Evolutionary conservation across 441 rosid genomes (phyloP).

Genomic region (Hura crepitans): DNA sequence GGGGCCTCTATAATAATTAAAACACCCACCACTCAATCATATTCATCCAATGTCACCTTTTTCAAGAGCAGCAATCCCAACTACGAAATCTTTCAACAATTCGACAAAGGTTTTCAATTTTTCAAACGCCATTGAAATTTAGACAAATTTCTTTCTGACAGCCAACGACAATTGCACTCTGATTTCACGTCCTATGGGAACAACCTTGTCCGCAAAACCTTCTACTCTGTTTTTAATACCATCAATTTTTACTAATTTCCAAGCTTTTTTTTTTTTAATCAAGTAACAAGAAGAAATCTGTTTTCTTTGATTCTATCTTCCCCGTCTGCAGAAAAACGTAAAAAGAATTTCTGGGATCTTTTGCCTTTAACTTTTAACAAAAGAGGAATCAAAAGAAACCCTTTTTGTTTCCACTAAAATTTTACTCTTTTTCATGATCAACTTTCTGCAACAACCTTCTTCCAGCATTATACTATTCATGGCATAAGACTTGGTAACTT

Average conservation of each 20-base stretch:
- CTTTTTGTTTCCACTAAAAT: constrained; percentile 7
- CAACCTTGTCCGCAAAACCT: not conserved
- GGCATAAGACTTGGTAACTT: not conserved
- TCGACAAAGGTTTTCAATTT: constrained; percentile 10
- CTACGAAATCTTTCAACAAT: constrained; percentile 19
- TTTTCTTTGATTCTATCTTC: not conserved
- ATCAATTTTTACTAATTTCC: no score
- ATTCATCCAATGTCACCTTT: constrained; percentile 32
- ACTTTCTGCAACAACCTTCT: constrained; percentile 1
- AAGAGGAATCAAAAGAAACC: constrained; percentile 1
- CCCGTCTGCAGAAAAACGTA: not conserved
- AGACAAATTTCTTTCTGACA: constrained; percentile 24
- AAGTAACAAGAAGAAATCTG: not conserved
- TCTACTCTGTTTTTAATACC: not conserved
- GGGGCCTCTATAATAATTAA: constrained; percentile 30
- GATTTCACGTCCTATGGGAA: constrained; percentile 4
- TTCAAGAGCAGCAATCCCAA: constrained; percentile 30
- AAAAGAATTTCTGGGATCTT: not conserved
- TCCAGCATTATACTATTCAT: constrained; percentile 12
- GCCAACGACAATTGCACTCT: not conserved
- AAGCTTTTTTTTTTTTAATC: no score
- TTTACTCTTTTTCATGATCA: not conserved
- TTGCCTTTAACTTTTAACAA: constrained; percentile 16
- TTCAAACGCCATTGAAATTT: constrained; percentile 28
- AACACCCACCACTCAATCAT: constrained; percentile 38